Conservation (phyloP, 148 eudicot genomes). For the Fagopyrum tataricum region DNA sequence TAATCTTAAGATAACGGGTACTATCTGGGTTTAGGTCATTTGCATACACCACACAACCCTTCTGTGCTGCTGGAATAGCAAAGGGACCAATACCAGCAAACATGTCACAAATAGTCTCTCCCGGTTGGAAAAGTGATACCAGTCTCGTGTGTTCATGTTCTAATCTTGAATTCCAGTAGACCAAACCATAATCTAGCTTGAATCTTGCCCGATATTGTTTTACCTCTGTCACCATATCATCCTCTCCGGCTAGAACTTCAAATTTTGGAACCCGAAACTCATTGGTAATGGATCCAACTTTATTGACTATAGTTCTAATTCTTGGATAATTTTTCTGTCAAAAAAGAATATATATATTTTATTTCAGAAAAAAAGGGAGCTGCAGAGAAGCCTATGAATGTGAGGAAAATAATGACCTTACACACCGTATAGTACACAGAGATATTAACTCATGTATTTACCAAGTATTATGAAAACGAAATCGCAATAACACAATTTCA, state of each 20-base stretch:
- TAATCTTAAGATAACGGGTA: slow-evolving; percentile 57
- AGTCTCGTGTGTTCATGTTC: slow-evolving; percentile 94
- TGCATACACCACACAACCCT: slow-evolving; percentile 86
- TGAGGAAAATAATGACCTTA: background rate
- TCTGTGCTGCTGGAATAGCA: slow-evolving; percentile 95
- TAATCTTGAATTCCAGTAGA: slow-evolving; percentile 97
- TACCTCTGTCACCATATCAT: slow-evolving; percentile 86
- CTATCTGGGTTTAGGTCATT: slow-evolving; percentile 98
- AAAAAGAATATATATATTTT: slow-evolving; percentile 10
- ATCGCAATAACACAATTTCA: background rate
- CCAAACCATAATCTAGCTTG: slow-evolving; percentile 90
- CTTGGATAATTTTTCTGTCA: slow-evolving; percentile 87
- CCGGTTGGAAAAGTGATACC: slow-evolving; percentile 61
- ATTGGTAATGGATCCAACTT: slow-evolving; percentile 81
- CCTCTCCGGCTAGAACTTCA: slow-evolving; percentile 82
- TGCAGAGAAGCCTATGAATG: background rate
- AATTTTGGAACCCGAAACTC: slow-evolving; percentile 96
- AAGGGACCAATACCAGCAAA: slow-evolving; percentile 98
- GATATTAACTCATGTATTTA: background rate
- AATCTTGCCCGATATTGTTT: slow-evolving; percentile 90
- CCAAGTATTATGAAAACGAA: background rate
- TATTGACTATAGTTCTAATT: slow-evolving; percentile 80
- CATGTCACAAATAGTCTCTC: slow-evolving; percentile 93
- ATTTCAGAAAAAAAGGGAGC: slow-evolving; percentile 8
- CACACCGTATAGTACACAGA: background rate